Evolutionary conservation across 768 basidiomycete species (phyloP).

Genomic region (Boletellus ananas): DNA sequence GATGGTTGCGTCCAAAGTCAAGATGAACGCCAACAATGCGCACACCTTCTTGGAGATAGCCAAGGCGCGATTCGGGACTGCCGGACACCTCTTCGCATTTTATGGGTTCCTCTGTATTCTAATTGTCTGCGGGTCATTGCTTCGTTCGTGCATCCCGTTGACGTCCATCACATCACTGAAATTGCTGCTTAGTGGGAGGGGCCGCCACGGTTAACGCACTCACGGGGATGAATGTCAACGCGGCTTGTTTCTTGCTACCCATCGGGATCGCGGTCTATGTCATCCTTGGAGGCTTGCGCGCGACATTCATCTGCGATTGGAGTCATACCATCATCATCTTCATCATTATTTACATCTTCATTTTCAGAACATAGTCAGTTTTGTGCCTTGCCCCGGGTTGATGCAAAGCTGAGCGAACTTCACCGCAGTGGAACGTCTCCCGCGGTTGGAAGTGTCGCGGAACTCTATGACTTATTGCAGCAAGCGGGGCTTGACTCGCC

Average conservation of each 20-base stretch:
- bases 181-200: constrained; percentile 35
- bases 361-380: constrained; percentile 32
- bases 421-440: constrained; percentile 34
- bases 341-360: constrained; percentile 36
- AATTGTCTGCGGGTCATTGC: constrained; percentile 47
- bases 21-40: constrained; percentile 56
- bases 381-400: not conserved
- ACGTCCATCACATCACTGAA: not conserved
- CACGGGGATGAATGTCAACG: constrained; percentile 43
- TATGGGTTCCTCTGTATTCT: constrained; percentile 50
- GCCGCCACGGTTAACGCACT: constrained; percentile 44
- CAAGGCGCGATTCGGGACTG: constrained; percentile 44
- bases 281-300: constrained; percentile 40
- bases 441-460: constrained; percentile 36
- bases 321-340: constrained; percentile 46
- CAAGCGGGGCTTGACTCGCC: constrained; percentile 44
- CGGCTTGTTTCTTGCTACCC: constrained; percentile 45
- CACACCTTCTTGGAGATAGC: constrained; percentile 60
- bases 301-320: constrained; percentile 45
- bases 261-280: constrained; percentile 43
- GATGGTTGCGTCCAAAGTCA: constrained; percentile 53
- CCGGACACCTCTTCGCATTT: constrained; percentile 48
- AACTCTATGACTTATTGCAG: constrained; percentile 45
- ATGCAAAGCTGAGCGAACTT: not conserved
- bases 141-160: constrained; percentile 33